These are phyloP conservation scores for Eucalyptus paniculata DNA, from an alignment of 345 rosid genomes.

Conservation along the genomic window DNA sequence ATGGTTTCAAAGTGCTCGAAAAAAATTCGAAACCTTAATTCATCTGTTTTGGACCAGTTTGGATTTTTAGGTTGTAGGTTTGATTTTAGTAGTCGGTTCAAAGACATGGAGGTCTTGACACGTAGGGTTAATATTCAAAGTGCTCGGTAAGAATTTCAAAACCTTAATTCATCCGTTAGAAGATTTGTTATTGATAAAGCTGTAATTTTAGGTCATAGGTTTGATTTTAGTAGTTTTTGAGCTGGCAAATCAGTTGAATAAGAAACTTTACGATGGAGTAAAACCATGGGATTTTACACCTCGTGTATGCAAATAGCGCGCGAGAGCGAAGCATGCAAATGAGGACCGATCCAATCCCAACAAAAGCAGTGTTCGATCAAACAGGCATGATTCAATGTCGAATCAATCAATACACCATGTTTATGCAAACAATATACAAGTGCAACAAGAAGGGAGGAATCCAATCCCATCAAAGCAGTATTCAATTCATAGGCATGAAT, in stretches of 20 bases:
- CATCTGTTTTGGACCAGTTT: not conserved
- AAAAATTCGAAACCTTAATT: not conserved
- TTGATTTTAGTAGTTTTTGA: not conserved
- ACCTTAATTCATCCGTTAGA: not conserved
- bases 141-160: not conserved
- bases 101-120: not conserved
- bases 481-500: not conserved
- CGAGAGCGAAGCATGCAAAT: not conserved
- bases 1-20: not conserved
- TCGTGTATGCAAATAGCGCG: not conserved
- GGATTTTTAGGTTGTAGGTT: too few relatives aligned
- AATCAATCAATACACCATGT: not conserved
- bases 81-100: too few relatives aligned
- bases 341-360: not conserved
- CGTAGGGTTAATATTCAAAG: not conserved
- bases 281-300: not conserved
- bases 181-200: not conserved
- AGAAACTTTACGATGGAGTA: not conserved
- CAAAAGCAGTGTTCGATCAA: not conserved
- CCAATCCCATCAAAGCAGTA: not conserved
- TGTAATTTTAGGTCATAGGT: not conserved
- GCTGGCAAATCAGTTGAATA: not conserved
- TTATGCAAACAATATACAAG: not conserved
- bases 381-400: not conserved
- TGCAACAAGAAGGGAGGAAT: not conserved